Evolutionary conservation across 2,329 filamentous ascomycete genomes (phyloP).

Genomic region (Berkeleyomyces rouxiae): DNA sequence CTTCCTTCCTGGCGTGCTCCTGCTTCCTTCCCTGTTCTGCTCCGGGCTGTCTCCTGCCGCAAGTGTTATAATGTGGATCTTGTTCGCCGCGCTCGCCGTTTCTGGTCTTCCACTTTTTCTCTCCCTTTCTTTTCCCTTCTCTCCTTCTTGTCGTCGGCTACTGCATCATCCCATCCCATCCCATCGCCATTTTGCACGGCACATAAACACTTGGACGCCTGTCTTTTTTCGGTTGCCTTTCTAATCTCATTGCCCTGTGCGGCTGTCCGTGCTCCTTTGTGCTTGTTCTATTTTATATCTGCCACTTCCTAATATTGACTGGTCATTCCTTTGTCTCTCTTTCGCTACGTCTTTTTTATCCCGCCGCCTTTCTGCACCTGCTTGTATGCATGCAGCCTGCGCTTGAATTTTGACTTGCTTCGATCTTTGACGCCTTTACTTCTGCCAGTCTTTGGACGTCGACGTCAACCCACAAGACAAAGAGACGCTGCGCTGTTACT

Average conservation of each 20-base stretch:
- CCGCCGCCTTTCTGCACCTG: neutral
- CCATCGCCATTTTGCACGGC: neutral
- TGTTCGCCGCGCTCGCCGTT: neutral
- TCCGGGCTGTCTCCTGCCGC: neutral
- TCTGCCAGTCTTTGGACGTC: no score
- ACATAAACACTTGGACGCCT: neutral
- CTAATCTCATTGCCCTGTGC: neutral
- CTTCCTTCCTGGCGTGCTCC: neutral
- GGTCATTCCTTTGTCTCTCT: neutral
- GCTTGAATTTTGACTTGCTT: neutral
- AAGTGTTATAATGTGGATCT: neutral
- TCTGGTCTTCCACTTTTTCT: neutral
- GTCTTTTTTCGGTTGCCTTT: neutral
- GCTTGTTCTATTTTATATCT: constrained; percentile 1
- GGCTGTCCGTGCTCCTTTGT: neutral
- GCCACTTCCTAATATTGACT: neutral
- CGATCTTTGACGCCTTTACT: neutral
- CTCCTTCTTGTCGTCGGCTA: neutral
- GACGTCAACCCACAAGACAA: neutral
- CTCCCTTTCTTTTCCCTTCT: neutral
- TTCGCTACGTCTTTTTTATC: neutral
- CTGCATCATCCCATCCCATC: neutral
- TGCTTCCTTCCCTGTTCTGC: neutral
- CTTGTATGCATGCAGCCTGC: neutral
- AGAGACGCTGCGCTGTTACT: neutral